Evolutionary conservation across 2,329 filamentous ascomycete species (phyloP).

Genomic region (Beauveria bassiana): DNA sequence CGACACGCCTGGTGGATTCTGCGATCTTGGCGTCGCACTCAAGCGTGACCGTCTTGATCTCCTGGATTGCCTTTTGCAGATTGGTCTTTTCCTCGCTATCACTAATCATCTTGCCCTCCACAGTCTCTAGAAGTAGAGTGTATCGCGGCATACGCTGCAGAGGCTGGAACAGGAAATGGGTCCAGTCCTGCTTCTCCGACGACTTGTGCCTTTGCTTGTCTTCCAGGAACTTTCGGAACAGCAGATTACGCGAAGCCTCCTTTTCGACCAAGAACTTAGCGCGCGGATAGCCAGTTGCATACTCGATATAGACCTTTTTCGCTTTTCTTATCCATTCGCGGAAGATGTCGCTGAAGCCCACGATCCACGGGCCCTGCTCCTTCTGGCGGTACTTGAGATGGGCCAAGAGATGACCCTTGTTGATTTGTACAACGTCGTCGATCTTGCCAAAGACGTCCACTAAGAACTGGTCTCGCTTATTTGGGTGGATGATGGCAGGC

Average conservation of each 20-base stretch:
- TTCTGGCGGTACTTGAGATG: constrained; percentile 95
- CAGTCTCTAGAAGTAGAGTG: constrained; percentile 70
- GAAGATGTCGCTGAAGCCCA: constrained; percentile 94
- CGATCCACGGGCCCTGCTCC: constrained; percentile 91
- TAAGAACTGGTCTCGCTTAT: constrained; percentile 72
- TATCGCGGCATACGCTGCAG: constrained; percentile 92
- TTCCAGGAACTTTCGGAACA: constrained; percentile 82
- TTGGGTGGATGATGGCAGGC: constrained; percentile 73
- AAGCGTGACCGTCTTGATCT: constrained; percentile 80
- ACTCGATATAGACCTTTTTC: constrained; percentile 80
- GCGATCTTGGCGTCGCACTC: constrained; percentile 91
- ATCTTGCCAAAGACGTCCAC: constrained; percentile 83
- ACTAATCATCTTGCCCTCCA: constrained; percentile 72
- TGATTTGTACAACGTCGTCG: constrained; percentile 80
- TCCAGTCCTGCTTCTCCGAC: constrained; percentile 82
- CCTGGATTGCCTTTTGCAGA: constrained; percentile 74
- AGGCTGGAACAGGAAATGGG: constrained; percentile 86
- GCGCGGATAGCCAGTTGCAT: constrained; percentile 78
- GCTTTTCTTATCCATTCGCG: constrained; percentile 97
- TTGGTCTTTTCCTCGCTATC: constrained; percentile 89
- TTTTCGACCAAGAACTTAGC: constrained; percentile 77
- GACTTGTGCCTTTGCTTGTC: constrained; percentile 69
- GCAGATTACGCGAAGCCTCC: constrained; percentile 74
- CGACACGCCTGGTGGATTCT: constrained; percentile 85
- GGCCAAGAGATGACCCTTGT: constrained; percentile 84